Evolutionary conservation across 2,329 filamentous ascomycete species (phyloP), one percentile per base, ranked within the genome.

Genomic region (Sarocladium brachiariae): DNA sequence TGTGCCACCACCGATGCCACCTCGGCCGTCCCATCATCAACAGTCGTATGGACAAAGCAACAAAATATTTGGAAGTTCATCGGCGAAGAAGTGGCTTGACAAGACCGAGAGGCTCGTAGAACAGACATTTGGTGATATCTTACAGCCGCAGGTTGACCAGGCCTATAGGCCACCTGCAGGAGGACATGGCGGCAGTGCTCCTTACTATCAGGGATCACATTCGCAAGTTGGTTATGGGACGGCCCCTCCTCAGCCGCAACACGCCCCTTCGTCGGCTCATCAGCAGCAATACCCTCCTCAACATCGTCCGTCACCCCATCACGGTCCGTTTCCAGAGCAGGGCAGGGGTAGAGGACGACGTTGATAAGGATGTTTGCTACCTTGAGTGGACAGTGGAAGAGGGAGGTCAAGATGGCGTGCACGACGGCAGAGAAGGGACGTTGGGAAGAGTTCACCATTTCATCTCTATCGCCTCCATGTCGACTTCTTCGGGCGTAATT

Each of bases 41-140:
- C 33, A 31, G 52, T 4, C 63, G 61, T n/a, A 39, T 51, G 25
- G 59, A 61, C 7, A 27, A 18, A 18, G 21, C 11, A 39, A 35
- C 6, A 56, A 55, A 25, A 45, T 59, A 24, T 53, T 58, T 34
- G 54, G 56, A 19, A 54, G 54, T 43, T 50, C 52, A 11, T 57
- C 52, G n/a, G 59, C 55, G 4, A 57, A 55, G 43, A 57, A 55
- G 39, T 58, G 57, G 51, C 49, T 59, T n/a, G 52, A 54, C 51
- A 60, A 58, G 53, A 60, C 59, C 18, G 57, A 56, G 25, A 52
- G 56, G 52, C 52, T 57, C 21, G 51, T 61, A 19, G 59, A 60
- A 50, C 53, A 56, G 31, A 55, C 52, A 23, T n/a, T 56, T 30
- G 54, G 50, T 14, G 50, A 52, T 48, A 52, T 57, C 8, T 35